Conservation (phyloP, 768 basidiomycete genomes). For the Lactarius quietus region DNA sequence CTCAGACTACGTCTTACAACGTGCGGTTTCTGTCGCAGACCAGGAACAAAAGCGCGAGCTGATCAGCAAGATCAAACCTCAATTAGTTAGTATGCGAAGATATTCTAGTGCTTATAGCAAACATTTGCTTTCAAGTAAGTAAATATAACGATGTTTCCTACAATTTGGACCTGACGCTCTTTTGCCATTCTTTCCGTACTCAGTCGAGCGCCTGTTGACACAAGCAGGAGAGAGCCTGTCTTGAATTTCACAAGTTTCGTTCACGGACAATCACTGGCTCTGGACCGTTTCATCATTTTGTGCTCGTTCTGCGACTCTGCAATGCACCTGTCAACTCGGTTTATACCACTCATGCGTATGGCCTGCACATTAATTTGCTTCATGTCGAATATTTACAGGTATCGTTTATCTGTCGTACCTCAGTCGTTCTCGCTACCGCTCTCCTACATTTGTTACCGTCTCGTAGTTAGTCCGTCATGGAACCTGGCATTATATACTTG, state of each 20-base stretch:
- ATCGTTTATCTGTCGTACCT: conserved; percentile 10
- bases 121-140: conserved; percentile 76
- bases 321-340: conserved; percentile 17
- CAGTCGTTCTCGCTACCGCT: conserved; percentile 6
- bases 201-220: conserved; percentile 64
- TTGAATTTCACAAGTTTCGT: conserved; percentile 1
- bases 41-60: conserved; percentile 68
- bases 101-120: conserved; percentile 73
- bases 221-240: conserved; percentile 22
- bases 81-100: conserved; percentile 66
- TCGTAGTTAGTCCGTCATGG: conserved; percentile 9
- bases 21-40: conserved; percentile 65
- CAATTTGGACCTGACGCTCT: not conserved
- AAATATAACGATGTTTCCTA: conserved; percentile 15
- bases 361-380: conserved; percentile 23
- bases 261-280: conserved; percentile 2
- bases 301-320: conserved; percentile 11
- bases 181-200: not conserved
- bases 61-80: conserved; percentile 58
- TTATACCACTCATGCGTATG: conserved; percentile 17
- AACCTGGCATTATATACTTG: conserved; percentile 19
- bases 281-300: conserved; percentile 12
- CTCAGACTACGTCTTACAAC: conserved; percentile 82
- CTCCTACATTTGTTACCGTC: conserved; percentile 15
- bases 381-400: conserved; percentile 19